These are phyloP conservation scores for Ajuga chamaepitys DNA, from an alignment of 257 asterid genomes.

Conservation along the genomic window DNA sequence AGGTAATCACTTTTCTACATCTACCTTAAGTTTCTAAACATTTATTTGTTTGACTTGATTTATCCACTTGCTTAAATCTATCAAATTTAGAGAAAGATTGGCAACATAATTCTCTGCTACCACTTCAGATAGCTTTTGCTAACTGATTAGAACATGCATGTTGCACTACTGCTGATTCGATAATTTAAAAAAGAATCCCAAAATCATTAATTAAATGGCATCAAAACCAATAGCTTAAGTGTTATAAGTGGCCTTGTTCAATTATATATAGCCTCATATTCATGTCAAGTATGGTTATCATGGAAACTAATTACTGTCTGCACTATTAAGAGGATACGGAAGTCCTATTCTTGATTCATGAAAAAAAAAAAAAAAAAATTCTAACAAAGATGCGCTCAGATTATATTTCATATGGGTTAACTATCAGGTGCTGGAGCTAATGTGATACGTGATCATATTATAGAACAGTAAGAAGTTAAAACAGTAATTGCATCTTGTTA, in stretches of 20 bases:
- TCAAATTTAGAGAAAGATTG: neutral
- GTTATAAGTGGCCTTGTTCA: neutral
- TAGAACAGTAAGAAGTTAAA: neutral
- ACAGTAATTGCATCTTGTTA: neutral
- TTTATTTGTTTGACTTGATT: neutral
- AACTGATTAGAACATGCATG: neutral
- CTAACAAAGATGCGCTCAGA: too few species aligned
- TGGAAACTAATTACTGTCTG: neutral
- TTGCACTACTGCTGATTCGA: neutral
- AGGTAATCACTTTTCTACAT: conserved; percentile 35
- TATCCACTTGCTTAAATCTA: neutral
- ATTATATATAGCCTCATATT: neutral
- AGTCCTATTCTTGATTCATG: too few species aligned
- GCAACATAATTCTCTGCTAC: too few species aligned
- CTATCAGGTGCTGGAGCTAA: neutral
- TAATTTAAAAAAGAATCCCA: neutral
- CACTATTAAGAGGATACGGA: neutral
- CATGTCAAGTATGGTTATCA: neutral
- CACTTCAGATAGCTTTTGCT: neutral
- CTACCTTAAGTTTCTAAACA: neutral
- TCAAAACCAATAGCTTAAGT: neutral
- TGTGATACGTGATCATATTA: neutral
- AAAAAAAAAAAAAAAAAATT: too few species aligned
- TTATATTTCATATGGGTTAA: neutral
- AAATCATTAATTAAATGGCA: neutral